Evolutionary conservation across 371 early-diverging fungal genomes (phyloP).

Genomic region (Mortierella sp.): DNA sequence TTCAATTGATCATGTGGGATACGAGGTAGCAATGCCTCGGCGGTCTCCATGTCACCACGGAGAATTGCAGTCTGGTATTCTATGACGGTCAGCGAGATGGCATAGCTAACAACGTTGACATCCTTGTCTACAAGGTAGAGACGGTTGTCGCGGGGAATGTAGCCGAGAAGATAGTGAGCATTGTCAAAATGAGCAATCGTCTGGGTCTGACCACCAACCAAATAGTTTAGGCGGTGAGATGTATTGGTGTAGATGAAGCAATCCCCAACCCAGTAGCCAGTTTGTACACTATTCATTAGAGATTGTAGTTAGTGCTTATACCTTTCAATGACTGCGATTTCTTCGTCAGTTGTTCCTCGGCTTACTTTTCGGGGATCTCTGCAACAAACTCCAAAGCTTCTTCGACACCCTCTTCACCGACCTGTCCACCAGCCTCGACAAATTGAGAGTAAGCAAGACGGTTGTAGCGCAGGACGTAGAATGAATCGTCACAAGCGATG

Average conservation of each 20-base stretch:
- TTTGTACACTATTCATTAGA: conserved; percentile 72
- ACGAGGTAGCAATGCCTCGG: conserved; percentile 81
- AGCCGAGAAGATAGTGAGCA: conserved; percentile 93
- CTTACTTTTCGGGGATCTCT: conserved; percentile 84
- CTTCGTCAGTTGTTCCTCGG: background rate
- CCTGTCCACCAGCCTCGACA: conserved; percentile 79
- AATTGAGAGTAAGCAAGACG: conserved; percentile 85
- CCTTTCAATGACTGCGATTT: background rate
- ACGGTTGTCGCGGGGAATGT: conserved; percentile 93
- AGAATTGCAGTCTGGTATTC: conserved; percentile 97
- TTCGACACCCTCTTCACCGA: conserved; percentile 95
- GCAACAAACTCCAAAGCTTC: conserved; percentile 95
- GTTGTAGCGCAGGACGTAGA: conserved; percentile 93
- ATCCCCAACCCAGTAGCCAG: conserved; percentile 98
- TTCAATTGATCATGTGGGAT: conserved; percentile 91
- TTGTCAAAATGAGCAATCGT: conserved; percentile 95
- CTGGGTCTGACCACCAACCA: conserved; percentile 93
- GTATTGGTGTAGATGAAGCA: conserved; percentile 97
- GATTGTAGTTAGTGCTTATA: background rate
- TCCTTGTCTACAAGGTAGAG: conserved; percentile 96
- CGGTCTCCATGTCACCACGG: conserved; percentile 90
- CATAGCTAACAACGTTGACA: conserved; percentile 88
- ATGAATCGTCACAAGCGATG: conserved; percentile 92
- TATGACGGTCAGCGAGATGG: conserved; percentile 92
- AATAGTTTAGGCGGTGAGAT: conserved; percentile 92